These are phyloP conservation scores for Tephrocybe sp. DNA, from an alignment of 768 basidiomycete species.

Conservation along the genomic window DNA sequence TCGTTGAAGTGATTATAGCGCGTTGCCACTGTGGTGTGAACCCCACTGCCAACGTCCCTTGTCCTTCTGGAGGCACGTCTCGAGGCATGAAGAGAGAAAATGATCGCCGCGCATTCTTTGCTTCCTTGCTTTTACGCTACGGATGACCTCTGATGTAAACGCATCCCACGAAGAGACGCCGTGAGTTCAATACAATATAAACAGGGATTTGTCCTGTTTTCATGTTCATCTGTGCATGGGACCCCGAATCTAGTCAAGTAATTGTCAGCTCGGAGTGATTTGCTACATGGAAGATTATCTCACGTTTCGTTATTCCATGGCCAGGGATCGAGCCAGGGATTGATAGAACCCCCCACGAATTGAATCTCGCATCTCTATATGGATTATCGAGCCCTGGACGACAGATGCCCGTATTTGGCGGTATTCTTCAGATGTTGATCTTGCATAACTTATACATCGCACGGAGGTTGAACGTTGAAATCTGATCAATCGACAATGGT, in stretches of 20 bases:
- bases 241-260: background rate
- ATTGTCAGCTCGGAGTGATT: background rate
- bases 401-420: background rate
- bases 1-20: slow-evolving; percentile 31
- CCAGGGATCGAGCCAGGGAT: background rate
- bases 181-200: background rate
- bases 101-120: slow-evolving; percentile 5
- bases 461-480: no score
- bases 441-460: no score
- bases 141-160: background rate
- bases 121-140: background rate
- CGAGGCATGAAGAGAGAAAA: background rate
- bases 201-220: background rate
- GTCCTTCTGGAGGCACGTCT: slow-evolving; percentile 1
- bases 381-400: background rate
- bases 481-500: background rate
- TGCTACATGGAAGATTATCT: background rate
- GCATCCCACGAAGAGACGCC: background rate
- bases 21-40: slow-evolving; percentile 16
- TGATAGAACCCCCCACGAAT: no score
- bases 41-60: background rate
- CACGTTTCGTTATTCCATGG: background rate
- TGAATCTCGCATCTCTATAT: background rate
- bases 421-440: background rate
- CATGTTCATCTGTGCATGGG: no score